phyloP scores from a whole-genome alignment of 805 yeast species.

The Pichia cephalocereana region DNA sequence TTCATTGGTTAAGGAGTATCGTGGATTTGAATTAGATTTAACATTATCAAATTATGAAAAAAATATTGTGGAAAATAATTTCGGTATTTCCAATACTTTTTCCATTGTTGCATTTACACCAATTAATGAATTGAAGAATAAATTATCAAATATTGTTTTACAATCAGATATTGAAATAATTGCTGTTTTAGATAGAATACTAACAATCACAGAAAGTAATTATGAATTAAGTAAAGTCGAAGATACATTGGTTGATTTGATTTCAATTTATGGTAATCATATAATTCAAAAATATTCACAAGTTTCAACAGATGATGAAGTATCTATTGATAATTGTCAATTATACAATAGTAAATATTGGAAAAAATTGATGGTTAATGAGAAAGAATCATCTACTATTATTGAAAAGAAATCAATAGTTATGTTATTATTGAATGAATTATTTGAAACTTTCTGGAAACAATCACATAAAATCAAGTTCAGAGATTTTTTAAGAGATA shows the following conservation, averaged over 20 bases:
- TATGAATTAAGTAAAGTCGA: constrained; percentile 16
- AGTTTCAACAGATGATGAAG: not conserved
- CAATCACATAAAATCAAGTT: not conserved
- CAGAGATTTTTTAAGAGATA: not conserved
- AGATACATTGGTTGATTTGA: constrained; percentile 26
- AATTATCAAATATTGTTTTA: constrained; percentile 28
- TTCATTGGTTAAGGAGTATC: constrained; percentile 9
- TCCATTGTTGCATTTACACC: constrained; percentile 18
- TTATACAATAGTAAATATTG: constrained; percentile 20
- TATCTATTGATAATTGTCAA: constrained; percentile 5
- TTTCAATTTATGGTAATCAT: constrained; percentile 40
- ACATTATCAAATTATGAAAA: constrained; percentile 19
- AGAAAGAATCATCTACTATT: not conserved
- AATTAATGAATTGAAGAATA: constrained; percentile 17
- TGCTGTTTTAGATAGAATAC: constrained; percentile 33
- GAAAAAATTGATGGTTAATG: constrained; percentile 12
- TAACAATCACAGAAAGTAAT: constrained; percentile 22
- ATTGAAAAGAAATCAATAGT: constrained; percentile 4
- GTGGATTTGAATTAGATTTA: constrained; percentile 5
- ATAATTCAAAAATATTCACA: constrained; percentile 14
- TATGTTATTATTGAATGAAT: constrained; percentile 20
- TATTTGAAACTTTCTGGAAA: constrained; percentile 14
- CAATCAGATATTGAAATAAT: constrained; percentile 39
- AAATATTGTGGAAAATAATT: not conserved
- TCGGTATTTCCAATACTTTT: not conserved